Evolutionary conservation across 2,329 filamentous ascomycete species (phyloP).

Genomic region (Dactylonectria macrodidyma): DNA sequence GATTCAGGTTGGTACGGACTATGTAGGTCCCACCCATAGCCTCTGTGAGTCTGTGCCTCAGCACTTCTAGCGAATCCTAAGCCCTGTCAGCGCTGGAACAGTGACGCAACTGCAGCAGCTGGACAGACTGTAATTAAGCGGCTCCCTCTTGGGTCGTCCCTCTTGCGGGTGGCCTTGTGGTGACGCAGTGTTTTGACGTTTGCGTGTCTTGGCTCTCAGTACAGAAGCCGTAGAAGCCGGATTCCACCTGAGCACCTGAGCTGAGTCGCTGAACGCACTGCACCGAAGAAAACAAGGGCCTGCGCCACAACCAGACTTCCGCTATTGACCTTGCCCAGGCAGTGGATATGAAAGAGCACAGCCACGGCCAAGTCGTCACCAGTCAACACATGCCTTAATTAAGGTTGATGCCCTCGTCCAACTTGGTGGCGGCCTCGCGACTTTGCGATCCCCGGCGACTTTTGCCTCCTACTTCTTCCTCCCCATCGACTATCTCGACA

Average conservation of each 20-base stretch:
- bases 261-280: not conserved
- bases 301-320: conserved; percentile 24
- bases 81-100: conserved; percentile 8
- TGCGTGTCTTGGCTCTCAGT: conserved; percentile 13
- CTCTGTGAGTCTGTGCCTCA: conserved; percentile 14
- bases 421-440: conserved; percentile 48
- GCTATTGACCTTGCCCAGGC: not conserved
- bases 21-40: conserved; percentile 6
- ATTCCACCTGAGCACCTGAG: conserved; percentile 3
- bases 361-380: conserved; percentile 54
- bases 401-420: conserved; percentile 46
- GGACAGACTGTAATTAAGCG: not conserved
- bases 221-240: conserved; percentile 23
- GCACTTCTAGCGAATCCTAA: conserved; percentile 8
- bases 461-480: conserved; percentile 14
- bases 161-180: conserved; percentile 8
- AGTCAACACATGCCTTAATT: conserved; percentile 42
- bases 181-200: conserved; percentile 26
- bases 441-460: conserved; percentile 38
- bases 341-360: conserved; percentile 34
- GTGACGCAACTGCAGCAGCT: conserved; percentile 22
- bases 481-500: conserved; percentile 26
- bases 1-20: conserved; percentile 26
- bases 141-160: not conserved
- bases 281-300: conserved; percentile 16